phyloP scores from a whole-genome alignment of 2,329 filamentous ascomycete genomes.

The Aspergillus transmontanensis region DNA sequence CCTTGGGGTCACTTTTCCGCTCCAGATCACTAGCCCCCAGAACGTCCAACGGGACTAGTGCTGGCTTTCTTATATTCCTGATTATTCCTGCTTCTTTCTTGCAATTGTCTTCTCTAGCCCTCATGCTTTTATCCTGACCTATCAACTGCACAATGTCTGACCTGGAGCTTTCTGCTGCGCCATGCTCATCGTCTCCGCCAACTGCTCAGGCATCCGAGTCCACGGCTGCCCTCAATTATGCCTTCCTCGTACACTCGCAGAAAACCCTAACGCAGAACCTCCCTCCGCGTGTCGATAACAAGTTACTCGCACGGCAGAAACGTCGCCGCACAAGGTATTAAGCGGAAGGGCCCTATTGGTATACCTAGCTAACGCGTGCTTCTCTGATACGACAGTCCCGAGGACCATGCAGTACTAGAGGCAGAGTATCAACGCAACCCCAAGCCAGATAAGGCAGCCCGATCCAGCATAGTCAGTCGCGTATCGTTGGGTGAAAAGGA shows the following conservation, averaged over 20 bases:
- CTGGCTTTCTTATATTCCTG: slow-evolving; percentile 10
- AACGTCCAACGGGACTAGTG: slow-evolving; percentile 3
- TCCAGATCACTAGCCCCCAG: slow-evolving; percentile 5
- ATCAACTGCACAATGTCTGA: slow-evolving; percentile 37
- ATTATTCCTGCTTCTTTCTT: slow-evolving; percentile 11
- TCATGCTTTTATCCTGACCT: slow-evolving; percentile 21
- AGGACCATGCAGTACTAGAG: slow-evolving; percentile 88
- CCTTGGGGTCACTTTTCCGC: slow-evolving; percentile 22
- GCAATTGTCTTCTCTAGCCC: slow-evolving; percentile 6
- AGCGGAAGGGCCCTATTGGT: neutral
- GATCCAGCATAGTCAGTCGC: slow-evolving; percentile 78
- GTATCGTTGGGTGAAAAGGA: slow-evolving; percentile 93
- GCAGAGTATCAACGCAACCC: slow-evolving; percentile 80
- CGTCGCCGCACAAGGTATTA: slow-evolving; percentile 64
- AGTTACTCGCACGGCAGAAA: slow-evolving; percentile 62
- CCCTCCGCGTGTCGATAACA: slow-evolving; percentile 61
- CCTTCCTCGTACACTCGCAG: slow-evolving; percentile 63
- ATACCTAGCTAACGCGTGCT: slow-evolving; percentile 12
- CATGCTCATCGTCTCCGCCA: slow-evolving; percentile 37
- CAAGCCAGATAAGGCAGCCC: slow-evolving; percentile 88
- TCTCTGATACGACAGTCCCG: slow-evolving; percentile 59
- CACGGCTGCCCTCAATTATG: slow-evolving; percentile 45
- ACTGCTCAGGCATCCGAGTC: slow-evolving; percentile 36
- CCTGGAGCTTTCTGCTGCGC: slow-evolving; percentile 32
- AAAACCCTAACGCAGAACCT: slow-evolving; percentile 59